phyloP scores from a whole-genome alignment of 495 filamentous ascomycete species.

The Podospora tetraspora region DNA sequence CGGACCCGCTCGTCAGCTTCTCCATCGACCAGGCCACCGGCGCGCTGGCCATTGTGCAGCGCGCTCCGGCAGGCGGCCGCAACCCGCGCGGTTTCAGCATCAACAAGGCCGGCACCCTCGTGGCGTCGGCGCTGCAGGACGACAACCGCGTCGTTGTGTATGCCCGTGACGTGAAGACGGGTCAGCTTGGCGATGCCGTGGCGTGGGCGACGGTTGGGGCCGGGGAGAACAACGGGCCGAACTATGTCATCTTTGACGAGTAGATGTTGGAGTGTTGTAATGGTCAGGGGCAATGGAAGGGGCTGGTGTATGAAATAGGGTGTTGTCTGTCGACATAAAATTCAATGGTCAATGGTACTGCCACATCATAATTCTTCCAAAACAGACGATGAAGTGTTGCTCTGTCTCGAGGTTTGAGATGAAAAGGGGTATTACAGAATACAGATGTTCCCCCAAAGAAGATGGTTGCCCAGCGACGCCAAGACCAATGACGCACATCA shows the following conservation, averaged over 20 bases:
- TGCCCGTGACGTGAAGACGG: constrained; percentile 49
- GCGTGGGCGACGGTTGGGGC: constrained; percentile 34
- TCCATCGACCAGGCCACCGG: constrained; percentile 47
- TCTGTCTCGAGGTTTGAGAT: not conserved
- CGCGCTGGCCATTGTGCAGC: constrained; percentile 42
- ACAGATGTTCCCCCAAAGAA: no score
- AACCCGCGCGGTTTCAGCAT: constrained; percentile 61
- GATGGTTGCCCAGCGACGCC: not conserved
- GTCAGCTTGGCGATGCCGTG: constrained; percentile 47
- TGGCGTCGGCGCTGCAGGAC: constrained; percentile 58
- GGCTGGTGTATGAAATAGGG: not conserved
- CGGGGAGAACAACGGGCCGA: constrained; percentile 20
- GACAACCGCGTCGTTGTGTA: constrained; percentile 57
- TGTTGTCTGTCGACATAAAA: not conserved
- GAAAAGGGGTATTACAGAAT: no score
- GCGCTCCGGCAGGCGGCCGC: constrained; percentile 51
- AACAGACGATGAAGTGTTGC: not conserved
- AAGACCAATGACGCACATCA: not conserved
- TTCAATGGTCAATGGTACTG: not conserved
- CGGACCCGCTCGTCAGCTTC: constrained; percentile 39
- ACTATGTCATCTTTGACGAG: constrained; percentile 23
- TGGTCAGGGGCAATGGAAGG: not conserved
- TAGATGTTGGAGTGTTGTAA: constrained; percentile 4
- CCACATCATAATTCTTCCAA: not conserved
- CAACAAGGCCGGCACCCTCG: constrained; percentile 53